These are phyloP conservation scores for Amoebophrya sp. DNA, from an alignment of 169 alveolate genomes.

Conservation along the genomic window DNA sequence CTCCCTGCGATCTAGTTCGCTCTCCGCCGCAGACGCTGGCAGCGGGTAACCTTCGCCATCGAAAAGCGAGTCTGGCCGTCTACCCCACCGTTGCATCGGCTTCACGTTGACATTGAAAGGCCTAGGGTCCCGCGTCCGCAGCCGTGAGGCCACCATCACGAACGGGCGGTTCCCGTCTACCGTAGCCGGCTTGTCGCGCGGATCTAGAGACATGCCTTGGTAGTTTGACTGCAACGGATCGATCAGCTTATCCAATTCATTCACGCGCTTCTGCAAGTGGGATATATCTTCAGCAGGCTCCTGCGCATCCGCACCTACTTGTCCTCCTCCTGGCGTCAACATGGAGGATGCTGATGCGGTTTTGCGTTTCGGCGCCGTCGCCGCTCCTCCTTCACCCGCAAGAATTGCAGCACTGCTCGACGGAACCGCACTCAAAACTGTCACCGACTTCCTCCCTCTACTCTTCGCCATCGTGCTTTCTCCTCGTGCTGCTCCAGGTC, in stretches of 20 bases:
- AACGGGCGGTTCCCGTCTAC: neutral
- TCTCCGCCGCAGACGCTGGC: neutral
- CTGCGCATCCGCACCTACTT: too few relatives aligned
- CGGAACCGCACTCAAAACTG: neutral
- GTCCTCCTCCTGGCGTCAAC: too few relatives aligned
- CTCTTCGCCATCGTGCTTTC: neutral
- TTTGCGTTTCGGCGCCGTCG: too few relatives aligned
- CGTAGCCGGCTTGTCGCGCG: neutral
- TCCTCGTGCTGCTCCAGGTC: neutral
- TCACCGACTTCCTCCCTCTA: neutral
- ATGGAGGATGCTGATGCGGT: too few relatives aligned
- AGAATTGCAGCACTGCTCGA: neutral
- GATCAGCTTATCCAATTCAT: neutral
- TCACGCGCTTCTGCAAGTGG: too few relatives aligned
- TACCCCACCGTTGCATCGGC: neutral
- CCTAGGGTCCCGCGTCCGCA: neutral
- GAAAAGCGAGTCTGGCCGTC: neutral
- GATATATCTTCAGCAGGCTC: too few relatives aligned
- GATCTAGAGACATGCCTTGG: neutral
- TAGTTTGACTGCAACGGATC: neutral
- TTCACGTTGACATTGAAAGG: neutral
- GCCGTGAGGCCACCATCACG: neutral
- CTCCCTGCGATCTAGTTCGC: neutral
- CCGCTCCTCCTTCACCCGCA: too few relatives aligned
- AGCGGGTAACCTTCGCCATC: neutral